Evolutionary conservation across 352 stramenopile species (phyloP).

Genomic region (Phytopythium cucurbitacearum): DNA sequence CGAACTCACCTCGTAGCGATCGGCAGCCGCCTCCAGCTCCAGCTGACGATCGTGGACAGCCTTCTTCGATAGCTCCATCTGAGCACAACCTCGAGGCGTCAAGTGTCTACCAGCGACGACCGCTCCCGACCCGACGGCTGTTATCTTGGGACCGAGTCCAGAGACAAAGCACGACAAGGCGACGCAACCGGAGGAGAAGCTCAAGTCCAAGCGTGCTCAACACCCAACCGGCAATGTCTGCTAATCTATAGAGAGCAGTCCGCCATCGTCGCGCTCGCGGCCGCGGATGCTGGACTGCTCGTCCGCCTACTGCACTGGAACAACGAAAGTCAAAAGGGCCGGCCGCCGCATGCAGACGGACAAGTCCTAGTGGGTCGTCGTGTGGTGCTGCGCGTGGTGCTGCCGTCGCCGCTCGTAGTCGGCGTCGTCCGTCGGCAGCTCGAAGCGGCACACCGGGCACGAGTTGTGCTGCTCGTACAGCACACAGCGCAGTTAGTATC

Average conservation of each 20-base stretch:
- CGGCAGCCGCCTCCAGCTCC: conserved; percentile 26
- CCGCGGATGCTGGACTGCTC: too few species aligned
- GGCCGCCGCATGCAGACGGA: neutral
- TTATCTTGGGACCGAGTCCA: too few species aligned
- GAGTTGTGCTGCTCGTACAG: conserved; percentile 65
- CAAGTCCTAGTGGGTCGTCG: neutral
- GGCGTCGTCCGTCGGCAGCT: conserved; percentile 78
- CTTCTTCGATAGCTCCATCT: conserved; percentile 8
- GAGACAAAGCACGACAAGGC: too few species aligned
- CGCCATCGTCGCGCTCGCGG: too few species aligned
- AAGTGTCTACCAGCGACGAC: too few species aligned
- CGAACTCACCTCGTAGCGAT: conserved; percentile 36
- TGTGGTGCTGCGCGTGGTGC: too few species aligned
- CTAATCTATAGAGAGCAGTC: too few species aligned
- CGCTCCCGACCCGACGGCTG: too few species aligned
- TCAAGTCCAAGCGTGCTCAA: too few species aligned
- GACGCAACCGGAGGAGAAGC: too few species aligned
- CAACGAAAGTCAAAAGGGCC: neutral
- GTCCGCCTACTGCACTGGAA: too few species aligned
- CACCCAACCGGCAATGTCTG: too few species aligned
- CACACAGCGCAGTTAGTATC: neutral
- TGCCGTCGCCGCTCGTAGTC: conserved; percentile 72
- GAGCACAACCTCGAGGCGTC: neutral
- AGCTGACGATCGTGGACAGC: conserved; percentile 18
- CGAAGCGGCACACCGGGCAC: conserved; percentile 80